These are phyloP conservation scores for Sordariomycetes sp. DNA, from an alignment of 2,329 filamentous ascomycete species.

Conservation along the genomic window DNA sequence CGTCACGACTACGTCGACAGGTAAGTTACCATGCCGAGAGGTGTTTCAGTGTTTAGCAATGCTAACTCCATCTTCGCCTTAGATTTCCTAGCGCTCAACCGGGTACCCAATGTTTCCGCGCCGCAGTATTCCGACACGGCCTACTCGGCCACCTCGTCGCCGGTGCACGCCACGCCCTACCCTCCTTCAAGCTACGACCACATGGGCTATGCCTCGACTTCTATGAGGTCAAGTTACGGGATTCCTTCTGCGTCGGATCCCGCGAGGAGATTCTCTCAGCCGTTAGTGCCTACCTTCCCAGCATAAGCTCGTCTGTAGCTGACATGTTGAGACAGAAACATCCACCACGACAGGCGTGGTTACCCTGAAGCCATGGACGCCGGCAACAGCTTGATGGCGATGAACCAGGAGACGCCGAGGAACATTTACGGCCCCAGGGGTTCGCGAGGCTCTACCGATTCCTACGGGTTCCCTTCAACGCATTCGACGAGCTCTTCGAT, in stretches of 20 bases:
- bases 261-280: constrained; percentile 63
- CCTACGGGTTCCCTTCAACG: constrained; percentile 79
- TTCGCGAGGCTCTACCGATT: constrained; percentile 63
- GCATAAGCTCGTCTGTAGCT: constrained; percentile 6
- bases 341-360: constrained; percentile 47
- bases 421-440: constrained; percentile 70
- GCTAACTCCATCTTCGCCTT: not conserved
- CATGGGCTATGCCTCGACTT: constrained; percentile 59
- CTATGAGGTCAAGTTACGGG: constrained; percentile 44
- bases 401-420: constrained; percentile 88
- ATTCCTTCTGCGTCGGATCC: constrained; percentile 43
- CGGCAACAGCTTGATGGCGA: constrained; percentile 84
- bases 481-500: constrained; percentile 85
- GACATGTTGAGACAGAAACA: constrained; percentile 29
- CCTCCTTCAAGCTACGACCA: constrained; percentile 61
- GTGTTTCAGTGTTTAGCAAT: no score
- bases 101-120: constrained; percentile 42
- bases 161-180: constrained; percentile 52
- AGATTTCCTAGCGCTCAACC: constrained; percentile 62
- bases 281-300: constrained; percentile 45
- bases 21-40: no score
- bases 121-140: constrained; percentile 59
- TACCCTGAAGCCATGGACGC: constrained; percentile 88
- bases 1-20: constrained; percentile 61
- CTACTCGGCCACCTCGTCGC: constrained; percentile 49